Evolutionary conservation across 345 rosid genomes (phyloP).

Genomic region (Noccaea bulbosa): DNA sequence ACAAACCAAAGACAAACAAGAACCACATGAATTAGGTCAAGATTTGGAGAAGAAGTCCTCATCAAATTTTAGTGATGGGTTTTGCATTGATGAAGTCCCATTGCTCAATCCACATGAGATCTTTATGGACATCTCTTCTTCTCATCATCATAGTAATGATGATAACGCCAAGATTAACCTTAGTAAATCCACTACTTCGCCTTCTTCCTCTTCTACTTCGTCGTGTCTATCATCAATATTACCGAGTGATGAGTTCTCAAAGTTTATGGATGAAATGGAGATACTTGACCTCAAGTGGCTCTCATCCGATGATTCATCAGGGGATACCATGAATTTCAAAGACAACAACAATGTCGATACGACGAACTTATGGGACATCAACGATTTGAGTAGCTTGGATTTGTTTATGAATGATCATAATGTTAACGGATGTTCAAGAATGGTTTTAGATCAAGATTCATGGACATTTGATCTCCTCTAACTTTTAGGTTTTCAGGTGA

Average conservation of each 20-base stretch:
- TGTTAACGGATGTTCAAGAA: conserved; percentile 38
- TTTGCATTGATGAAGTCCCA: conserved; percentile 83
- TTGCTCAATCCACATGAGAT: conserved; percentile 71
- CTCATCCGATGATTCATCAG: conserved; percentile 24
- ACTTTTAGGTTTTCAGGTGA: not conserved
- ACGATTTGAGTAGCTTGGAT: conserved; percentile 67
- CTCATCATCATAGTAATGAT: conserved; percentile 48
- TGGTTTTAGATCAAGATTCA: conserved; percentile 42
- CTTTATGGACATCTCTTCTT: conserved; percentile 37
- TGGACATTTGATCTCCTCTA: conserved; percentile 39
- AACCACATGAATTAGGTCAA: conserved; percentile 29
- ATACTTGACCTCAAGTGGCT: conserved; percentile 42
- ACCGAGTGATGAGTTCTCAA: conserved; percentile 39
- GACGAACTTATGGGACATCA: conserved; percentile 57
- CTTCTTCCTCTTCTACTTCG: conserved; percentile 39
- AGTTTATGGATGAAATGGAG: conserved; percentile 45
- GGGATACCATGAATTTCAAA: conserved; percentile 10
- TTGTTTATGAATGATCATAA: conserved; percentile 46
- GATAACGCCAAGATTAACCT: conserved; percentile 29
- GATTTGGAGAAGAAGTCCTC: conserved; percentile 26
- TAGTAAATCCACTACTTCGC: conserved; percentile 30
- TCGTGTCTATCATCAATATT: conserved; percentile 31
- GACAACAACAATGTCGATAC: conserved; percentile 37
- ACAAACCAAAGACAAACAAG: conserved; percentile 19
- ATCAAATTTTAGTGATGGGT: conserved; percentile 41